A percentile compares a stretch with the other conserved stretches of the same genome.
Evolutionary conservation across 2,329 filamentous ascomycete genomes (phyloP).

Genomic region (Mycogone perniciosa): DNA sequence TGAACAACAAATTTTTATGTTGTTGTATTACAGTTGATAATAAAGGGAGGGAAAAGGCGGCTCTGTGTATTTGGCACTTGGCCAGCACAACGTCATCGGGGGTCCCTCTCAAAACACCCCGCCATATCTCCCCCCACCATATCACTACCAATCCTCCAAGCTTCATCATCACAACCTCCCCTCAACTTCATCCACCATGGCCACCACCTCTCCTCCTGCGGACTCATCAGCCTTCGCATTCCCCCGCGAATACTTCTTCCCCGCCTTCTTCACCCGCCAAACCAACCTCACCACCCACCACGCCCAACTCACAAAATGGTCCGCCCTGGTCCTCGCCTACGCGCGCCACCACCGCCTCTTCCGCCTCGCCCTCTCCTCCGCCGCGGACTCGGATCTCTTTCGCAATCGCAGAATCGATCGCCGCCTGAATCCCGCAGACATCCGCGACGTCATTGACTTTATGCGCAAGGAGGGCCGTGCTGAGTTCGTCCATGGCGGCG

Average conservation of each 20-base stretch:
- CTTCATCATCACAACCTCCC: background rate
- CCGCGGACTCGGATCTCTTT: constrained; percentile 52
- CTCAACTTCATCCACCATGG: background rate
- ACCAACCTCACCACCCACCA: constrained; percentile 66
- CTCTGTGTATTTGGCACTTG: too few relatives aligned
- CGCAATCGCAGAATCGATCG: constrained; percentile 49
- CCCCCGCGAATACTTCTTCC: constrained; percentile 65
- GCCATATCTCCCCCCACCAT: background rate
- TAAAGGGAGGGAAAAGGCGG: too few relatives aligned
- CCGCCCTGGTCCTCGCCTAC: constrained; percentile 77
- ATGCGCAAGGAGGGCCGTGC: constrained; percentile 54
- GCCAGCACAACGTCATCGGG: too few relatives aligned
- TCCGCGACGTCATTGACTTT: constrained; percentile 52
- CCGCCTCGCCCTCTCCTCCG: constrained; percentile 58
- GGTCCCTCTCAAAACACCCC: too few relatives aligned
- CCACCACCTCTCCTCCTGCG: background rate
- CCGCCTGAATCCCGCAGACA: constrained; percentile 43
- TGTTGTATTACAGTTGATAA: too few relatives aligned
- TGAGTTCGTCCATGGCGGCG: constrained; percentile 53
- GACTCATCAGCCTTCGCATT: constrained; percentile 41
- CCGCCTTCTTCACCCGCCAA: constrained; percentile 80
- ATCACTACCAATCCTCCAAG: background rate
- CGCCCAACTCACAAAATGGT: constrained; percentile 79
- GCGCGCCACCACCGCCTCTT: constrained; percentile 71
- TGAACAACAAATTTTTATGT: too few relatives aligned